Evolutionary conservation across 371 early-diverging fungal species (phyloP).

Genomic region (Modicella reniformis): DNA sequence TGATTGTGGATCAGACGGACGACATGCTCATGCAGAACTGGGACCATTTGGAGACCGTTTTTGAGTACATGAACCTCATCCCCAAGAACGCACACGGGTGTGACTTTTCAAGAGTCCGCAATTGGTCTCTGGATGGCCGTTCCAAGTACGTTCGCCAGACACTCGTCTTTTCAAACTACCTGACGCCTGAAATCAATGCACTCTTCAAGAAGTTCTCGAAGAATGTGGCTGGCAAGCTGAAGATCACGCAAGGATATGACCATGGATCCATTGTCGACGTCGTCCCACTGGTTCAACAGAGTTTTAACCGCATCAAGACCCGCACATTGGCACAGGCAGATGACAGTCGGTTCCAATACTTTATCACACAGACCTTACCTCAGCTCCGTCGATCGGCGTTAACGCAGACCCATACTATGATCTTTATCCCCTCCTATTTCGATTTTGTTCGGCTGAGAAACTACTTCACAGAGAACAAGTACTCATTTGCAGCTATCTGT

Average conservation of each 20-base stretch:
- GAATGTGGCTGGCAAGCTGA: conserved; percentile 82
- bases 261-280: conserved; percentile 82
- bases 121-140: conserved; percentile 87
- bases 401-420: conserved; percentile 76
- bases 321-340: conserved; percentile 69
- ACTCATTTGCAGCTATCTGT: conserved; percentile 78
- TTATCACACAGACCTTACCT: conserved; percentile 71
- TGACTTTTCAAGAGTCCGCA: conserved; percentile 92
- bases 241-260: conserved; percentile 68
- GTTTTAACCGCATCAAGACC: conserved; percentile 76
- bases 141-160: conserved; percentile 90
- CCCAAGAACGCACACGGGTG: conserved; percentile 90
- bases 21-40: conserved; percentile 96
- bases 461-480: conserved; percentile 79
- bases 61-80: conserved; percentile 83
- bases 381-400: conserved; percentile 68
- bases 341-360: conserved; percentile 87
- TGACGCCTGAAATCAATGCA: conserved; percentile 89
- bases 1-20: conserved; percentile 88
- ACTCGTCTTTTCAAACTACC: conserved; percentile 79
- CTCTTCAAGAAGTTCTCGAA: conserved; percentile 79
- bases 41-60: conserved; percentile 91
- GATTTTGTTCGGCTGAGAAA: conserved; percentile 94
- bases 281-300: conserved; percentile 81
- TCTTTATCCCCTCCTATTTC: conserved; percentile 95